These are phyloP conservation scores for Nicotiana benthamiana DNA, from an alignment of 257 asterid species.

Conservation along the genomic window DNA sequence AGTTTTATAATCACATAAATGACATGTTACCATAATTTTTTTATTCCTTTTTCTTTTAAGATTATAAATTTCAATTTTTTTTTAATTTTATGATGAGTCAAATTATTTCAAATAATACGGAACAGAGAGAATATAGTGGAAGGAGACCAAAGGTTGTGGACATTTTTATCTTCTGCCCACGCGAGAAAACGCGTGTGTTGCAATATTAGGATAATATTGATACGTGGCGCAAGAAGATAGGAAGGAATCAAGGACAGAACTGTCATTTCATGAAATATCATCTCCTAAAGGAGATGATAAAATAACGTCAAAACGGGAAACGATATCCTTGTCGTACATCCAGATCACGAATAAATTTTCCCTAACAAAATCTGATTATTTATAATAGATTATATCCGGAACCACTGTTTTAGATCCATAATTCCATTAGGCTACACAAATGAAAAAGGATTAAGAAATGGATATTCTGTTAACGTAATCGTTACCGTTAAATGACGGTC, in stretches of 20 bases:
- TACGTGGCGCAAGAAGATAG: neutral
- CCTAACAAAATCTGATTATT: neutral
- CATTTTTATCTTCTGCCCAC: neutral
- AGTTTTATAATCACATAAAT: too few relatives aligned
- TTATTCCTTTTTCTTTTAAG: too few relatives aligned
- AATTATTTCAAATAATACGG: too few relatives aligned
- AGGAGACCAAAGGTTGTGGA: neutral
- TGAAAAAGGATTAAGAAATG: neutral
- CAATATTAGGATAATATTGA: neutral
- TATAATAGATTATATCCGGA: neutral
- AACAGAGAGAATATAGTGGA: too few relatives aligned
- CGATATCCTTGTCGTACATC: neutral
- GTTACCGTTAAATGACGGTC: conserved; percentile 19
- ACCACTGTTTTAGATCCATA: neutral
- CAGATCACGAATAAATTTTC: neutral
- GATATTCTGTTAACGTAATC: conserved; percentile 17
- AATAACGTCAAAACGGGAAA: neutral
- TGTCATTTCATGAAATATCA: neutral
- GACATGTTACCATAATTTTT: too few relatives aligned
- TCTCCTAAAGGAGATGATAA: neutral
- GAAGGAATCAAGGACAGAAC: neutral
- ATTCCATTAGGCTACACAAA: neutral
- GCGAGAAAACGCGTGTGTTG: neutral
- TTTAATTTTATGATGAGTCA: too few relatives aligned
- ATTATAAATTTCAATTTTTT: too few relatives aligned